Percentiles rank a stretch among this genome's conserved stretches.
These are phyloP conservation scores for Cylindricascospora bacillispora DNA, from an alignment of 1,139 yeast genomes.

Conservation along the genomic window DNA sequence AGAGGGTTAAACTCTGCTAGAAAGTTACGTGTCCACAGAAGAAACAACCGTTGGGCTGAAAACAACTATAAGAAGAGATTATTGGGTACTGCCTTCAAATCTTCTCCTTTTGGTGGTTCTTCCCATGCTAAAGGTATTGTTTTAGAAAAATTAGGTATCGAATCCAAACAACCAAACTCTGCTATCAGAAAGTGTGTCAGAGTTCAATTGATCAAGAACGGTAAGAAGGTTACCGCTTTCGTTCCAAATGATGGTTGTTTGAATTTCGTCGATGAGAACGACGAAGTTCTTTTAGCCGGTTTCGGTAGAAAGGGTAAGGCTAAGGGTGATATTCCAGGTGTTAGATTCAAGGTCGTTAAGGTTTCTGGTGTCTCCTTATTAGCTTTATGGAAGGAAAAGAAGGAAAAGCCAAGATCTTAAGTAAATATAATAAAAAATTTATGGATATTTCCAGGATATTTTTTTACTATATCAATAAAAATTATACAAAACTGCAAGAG, in stretches of 20 bases:
- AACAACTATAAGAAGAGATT: conserved; percentile 95
- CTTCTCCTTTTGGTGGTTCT: conserved; percentile 99
- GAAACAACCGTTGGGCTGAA: conserved; percentile 99
- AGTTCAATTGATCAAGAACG: conserved; percentile 99
- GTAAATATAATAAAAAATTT: conserved; percentile 6
- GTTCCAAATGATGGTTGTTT: conserved; percentile 99
- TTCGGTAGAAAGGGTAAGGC: conserved; percentile 99
- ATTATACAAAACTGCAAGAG: too few species aligned
- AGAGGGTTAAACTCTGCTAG: conserved; percentile 96
- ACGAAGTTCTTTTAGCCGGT: conserved; percentile 98
- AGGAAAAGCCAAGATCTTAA: conserved; percentile 99
- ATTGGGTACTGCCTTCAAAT: conserved; percentile 98
- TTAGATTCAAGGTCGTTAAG: conserved; percentile 99
- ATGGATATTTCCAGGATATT: not conserved
- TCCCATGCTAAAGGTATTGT: conserved; percentile 99
- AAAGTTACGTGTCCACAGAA: conserved; percentile 99
- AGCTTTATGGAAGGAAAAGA: conserved; percentile 99
- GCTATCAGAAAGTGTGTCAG: conserved; percentile 99
- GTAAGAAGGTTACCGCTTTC: conserved; percentile 99
- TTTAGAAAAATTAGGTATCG: conserved; percentile 98
- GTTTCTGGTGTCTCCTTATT: conserved; percentile 99
- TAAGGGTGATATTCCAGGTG: conserved; percentile 99
- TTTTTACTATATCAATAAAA: too few species aligned
- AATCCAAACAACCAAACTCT: conserved; percentile 99
- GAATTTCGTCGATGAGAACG: conserved; percentile 99